phyloP scores from a whole-genome alignment of 2,329 filamentous ascomycete genomes.

The Aspergillus floridensis region DNA sequence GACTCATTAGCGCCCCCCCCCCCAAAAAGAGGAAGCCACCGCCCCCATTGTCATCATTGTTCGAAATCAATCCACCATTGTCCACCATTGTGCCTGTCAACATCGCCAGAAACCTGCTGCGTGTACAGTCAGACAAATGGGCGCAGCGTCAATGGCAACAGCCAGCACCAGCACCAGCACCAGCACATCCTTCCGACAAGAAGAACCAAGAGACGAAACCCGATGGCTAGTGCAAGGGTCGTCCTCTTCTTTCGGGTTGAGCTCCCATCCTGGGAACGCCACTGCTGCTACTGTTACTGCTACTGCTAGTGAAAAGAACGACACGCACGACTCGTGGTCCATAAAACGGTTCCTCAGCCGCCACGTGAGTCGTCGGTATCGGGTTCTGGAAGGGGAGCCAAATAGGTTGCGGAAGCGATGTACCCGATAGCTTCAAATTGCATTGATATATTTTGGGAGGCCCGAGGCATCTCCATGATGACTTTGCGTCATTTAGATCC shows the following conservation, averaged over 20 bases:
- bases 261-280: background rate
- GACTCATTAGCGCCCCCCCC: too few relatives aligned
- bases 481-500: too few relatives aligned
- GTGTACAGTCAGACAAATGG: background rate
- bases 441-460: too few relatives aligned
- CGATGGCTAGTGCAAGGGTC: too few relatives aligned
- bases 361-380: conserved; percentile 29
- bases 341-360: conserved; percentile 27
- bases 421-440: conserved; percentile 8
- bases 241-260: background rate
- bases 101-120: too few relatives aligned
- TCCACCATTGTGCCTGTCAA: too few relatives aligned
- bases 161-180: background rate
- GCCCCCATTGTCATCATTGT: too few relatives aligned
- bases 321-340: conserved; percentile 26
- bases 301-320: background rate
- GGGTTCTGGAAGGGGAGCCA: conserved; percentile 31
- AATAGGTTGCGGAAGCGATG: conserved; percentile 31
- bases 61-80: background rate
- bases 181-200: background rate
- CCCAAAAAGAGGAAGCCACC: too few relatives aligned
- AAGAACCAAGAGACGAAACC: too few relatives aligned
- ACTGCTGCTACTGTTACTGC: background rate
- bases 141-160: conserved; percentile 1
- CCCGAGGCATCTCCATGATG: too few relatives aligned